Conservation (phyloP, 2,329 filamentous ascomycete genomes). For the Alternaria sp. region DNA sequence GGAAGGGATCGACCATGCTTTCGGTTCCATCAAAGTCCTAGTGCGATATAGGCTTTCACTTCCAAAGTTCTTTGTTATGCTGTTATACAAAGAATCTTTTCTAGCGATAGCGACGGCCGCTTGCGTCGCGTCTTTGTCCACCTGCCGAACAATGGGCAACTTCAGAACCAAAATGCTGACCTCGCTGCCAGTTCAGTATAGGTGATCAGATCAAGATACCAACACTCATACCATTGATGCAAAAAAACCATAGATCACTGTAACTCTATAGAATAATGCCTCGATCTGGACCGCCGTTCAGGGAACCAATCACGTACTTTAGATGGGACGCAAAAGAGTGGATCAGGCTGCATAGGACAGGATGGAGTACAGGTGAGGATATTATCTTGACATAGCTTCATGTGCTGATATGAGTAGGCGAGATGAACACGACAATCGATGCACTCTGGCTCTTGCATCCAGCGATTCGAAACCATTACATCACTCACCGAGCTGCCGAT, state of each 20-base stretch:
- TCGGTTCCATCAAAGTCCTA: too few species aligned
- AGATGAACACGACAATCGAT: neutral
- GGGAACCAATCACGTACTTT: neutral
- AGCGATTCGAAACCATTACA: neutral
- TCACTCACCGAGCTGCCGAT: neutral
- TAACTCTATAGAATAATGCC: neutral
- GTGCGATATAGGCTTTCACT: neutral
- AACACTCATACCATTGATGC: neutral
- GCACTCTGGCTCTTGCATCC: neutral
- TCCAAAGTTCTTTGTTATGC: neutral
- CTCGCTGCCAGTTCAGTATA: neutral
- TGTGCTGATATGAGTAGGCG: neutral
- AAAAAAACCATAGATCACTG: neutral
- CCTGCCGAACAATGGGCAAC: neutral
- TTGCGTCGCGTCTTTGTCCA: neutral
- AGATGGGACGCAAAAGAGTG: neutral
- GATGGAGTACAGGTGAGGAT: neutral
- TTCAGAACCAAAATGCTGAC: neutral
- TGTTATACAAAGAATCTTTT: neutral
- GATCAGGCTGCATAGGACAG: neutral
- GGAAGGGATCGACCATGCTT: too few species aligned
- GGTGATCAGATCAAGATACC: rapidly evolving
- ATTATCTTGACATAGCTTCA: neutral
- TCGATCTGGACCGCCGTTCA: neutral
- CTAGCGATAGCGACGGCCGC: neutral